These are phyloP conservation scores for Starmerella bacillaris DNA, from an alignment of 805 yeast genomes.

Conservation along the genomic window DNA sequence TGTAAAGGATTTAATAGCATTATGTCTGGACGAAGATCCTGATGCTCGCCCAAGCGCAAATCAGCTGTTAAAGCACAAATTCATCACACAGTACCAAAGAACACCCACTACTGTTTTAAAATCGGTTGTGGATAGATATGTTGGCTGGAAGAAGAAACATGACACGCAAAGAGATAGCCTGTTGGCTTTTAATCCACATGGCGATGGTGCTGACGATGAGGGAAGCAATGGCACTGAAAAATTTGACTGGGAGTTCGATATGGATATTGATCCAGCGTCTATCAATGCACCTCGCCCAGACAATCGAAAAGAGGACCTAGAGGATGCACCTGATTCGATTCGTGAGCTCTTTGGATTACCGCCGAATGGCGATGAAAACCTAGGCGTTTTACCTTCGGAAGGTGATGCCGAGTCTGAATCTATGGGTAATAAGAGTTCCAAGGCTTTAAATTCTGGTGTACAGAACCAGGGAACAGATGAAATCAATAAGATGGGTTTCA, in stretches of 20 bases:
- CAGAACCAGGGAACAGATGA: background rate
- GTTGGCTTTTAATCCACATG: conserved; percentile 19
- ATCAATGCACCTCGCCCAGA: conserved; percentile 1
- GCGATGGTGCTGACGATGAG: conserved; percentile 11
- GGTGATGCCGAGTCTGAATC: no score
- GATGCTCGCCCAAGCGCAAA: conserved; percentile 77
- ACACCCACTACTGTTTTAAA: conserved; percentile 43
- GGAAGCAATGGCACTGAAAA: conserved; percentile 24
- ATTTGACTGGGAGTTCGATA: conserved; percentile 20
- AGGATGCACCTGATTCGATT: conserved; percentile 56
- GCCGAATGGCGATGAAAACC: conserved; percentile 21
- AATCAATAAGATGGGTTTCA: background rate
- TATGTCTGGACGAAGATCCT: conserved; percentile 86
- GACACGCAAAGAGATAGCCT: conserved; percentile 28
- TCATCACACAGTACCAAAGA: conserved; percentile 45
- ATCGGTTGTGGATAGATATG: conserved; percentile 45
- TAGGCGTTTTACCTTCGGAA: conserved; percentile 7
- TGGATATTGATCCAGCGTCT: conserved; percentile 17
- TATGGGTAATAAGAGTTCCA: no score
- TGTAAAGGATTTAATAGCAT: conserved; percentile 74
- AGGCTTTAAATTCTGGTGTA: no score
- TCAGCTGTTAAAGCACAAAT: conserved; percentile 55
- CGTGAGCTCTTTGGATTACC: conserved; percentile 48
- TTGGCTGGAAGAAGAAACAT: conserved; percentile 40
- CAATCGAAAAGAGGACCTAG: conserved; percentile 9